These are phyloP conservation scores for Microascus cirrosus DNA, from an alignment of 2,329 filamentous ascomycete genomes.

Conservation along the genomic window DNA sequence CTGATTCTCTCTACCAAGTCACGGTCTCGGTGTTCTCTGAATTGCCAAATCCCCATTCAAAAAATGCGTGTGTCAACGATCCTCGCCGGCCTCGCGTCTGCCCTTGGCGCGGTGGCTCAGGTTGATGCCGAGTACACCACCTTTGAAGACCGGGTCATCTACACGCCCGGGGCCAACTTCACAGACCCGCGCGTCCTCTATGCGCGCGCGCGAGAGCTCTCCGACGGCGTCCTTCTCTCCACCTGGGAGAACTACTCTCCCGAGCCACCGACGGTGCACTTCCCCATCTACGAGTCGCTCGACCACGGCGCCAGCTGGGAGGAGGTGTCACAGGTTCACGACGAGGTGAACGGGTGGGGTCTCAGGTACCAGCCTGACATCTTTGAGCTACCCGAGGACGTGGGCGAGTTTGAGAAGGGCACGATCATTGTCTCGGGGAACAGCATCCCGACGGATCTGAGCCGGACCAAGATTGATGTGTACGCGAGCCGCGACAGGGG, in stretches of 20 bases:
- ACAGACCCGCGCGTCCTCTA: slow-evolving; percentile 31
- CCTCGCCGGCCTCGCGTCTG: not conserved
- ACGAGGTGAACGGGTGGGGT: slow-evolving; percentile 53
- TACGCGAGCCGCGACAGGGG: slow-evolving; percentile 55
- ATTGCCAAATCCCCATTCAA: not conserved
- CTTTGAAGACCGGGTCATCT: slow-evolving; percentile 22
- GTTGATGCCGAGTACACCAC: slow-evolving; percentile 5
- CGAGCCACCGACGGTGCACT: slow-evolving; percentile 41
- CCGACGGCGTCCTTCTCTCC: slow-evolving; percentile 33
- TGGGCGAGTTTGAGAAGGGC: slow-evolving; percentile 48
- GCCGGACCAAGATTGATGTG: slow-evolving; percentile 55
- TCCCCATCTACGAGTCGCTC: slow-evolving; percentile 40
- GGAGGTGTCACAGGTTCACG: slow-evolving; percentile 50
- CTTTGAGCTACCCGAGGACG: slow-evolving; percentile 46
- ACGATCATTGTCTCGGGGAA: slow-evolving; percentile 53
- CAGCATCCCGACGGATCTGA: slow-evolving; percentile 47
- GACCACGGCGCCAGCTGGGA: slow-evolving; percentile 50
- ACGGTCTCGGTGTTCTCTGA: not conserved
- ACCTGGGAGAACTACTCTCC: slow-evolving; percentile 47
- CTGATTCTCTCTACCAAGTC: not conserved
- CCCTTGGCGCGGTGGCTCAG: not conserved
- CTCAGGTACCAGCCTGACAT: slow-evolving; percentile 60
- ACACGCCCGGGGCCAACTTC: slow-evolving; percentile 29
- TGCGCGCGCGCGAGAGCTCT: slow-evolving; percentile 29
- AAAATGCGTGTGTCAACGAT: not conserved